Base-by-base conservation (phyloP, 1,284 basidiomycete species). In the Ustilago tritici region DNA sequence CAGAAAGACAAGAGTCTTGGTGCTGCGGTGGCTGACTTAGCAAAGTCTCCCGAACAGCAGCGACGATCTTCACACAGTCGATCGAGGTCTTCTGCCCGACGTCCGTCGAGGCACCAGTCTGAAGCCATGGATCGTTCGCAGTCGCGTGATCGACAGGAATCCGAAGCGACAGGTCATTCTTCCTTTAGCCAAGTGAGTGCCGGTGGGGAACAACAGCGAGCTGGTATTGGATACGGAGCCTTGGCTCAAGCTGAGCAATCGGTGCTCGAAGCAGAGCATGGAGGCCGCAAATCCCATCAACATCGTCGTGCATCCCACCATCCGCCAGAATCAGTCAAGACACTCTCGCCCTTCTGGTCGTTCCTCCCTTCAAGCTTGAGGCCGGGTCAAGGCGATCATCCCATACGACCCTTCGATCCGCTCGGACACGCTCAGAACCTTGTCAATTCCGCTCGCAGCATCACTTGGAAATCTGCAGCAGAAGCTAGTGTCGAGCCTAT, bases 401-500 rank as follows among this genome's bases (percentile, higher is more conserved):
- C 65, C 0, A 43, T 47, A 6, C 49, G 60, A 19, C 43, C 36
- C 8, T 53, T 71, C 49, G 53, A 57, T 17, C 65, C 71, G 4
- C 35, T 40, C 34, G 50, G 59, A 46, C 68, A 56, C 34, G 52
- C 67, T 10, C 65, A 70, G 12, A 46, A 68, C 23, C 14, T 69
- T 2, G 36, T 66, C 12, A 38, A 49, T 11, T 76, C 72, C 7
- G 56, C 49, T 10, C 69, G 72, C 28, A 69, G 70, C 46, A 58
- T 85, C 32, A 78, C 82, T 1, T 79, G 77, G 71, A 60, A 63
- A 15, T 79, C 84, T 15, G 62, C 78, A 11, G 61, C 67, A 17
- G 69, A 69, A 32, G 70, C 76, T 4, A 63, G 70, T 31, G 70
- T 70, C 46, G 82, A 84, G 56, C 84, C 84, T 1, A 64, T 85